Conservation (phyloP, 208 protist genomes). For the Trypanosoma melophagium region DNA sequence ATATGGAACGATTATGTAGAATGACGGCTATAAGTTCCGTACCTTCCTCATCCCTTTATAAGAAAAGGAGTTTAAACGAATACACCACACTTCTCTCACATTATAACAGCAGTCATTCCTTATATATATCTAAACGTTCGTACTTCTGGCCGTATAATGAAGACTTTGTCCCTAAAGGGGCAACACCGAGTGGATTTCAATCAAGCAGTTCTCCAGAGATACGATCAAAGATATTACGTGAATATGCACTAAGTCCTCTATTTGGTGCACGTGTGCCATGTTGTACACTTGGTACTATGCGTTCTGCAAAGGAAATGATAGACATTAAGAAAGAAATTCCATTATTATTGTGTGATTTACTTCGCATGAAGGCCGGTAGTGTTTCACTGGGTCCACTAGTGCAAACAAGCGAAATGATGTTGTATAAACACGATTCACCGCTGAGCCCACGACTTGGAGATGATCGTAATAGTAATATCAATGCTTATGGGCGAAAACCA, state of each 20-base stretch:
- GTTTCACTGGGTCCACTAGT: constrained; percentile 45
- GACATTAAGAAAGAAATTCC: constrained; percentile 29
- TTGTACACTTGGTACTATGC: constrained; percentile 59
- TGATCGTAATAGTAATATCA: constrained; percentile 22
- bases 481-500: constrained; percentile 54
- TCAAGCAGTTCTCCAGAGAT: constrained; percentile 63
- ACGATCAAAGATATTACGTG: constrained; percentile 54
- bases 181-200: constrained; percentile 62
- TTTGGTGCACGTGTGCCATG: constrained; percentile 59
- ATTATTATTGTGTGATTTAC: constrained; percentile 38
- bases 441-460: constrained; percentile 62
- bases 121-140: constrained; percentile 26
- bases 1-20: neutral
- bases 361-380: constrained; percentile 27
- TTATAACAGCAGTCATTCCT: neutral
- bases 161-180: constrained; percentile 75
- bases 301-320: constrained; percentile 27
- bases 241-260: constrained; percentile 78
- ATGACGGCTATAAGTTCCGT: neutral
- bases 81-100: neutral
- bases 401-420: constrained; percentile 71
- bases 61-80: no score
- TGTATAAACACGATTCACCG: constrained; percentile 44
- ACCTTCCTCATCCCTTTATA: neutral
- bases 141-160: constrained; percentile 82